phyloP scores from a whole-genome alignment of 2,329 filamentous ascomycete species.

The Neonectria neomacrospora region DNA sequence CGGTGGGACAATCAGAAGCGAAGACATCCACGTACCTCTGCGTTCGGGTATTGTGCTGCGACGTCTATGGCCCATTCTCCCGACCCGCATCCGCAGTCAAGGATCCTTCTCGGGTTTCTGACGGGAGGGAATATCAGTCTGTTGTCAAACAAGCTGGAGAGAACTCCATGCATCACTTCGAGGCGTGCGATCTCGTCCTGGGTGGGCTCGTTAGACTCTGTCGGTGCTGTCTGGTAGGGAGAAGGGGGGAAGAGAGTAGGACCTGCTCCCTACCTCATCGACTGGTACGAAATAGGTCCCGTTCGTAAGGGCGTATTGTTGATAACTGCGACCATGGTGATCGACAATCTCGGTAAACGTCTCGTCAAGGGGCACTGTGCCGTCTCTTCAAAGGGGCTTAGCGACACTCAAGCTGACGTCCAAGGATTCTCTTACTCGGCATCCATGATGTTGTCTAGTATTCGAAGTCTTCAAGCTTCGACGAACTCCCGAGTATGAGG shows the following conservation, averaged over 20 bases:
- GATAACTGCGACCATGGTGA: conserved; percentile 72
- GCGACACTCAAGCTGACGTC: conserved; percentile 26
- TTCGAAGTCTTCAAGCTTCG: conserved; percentile 19
- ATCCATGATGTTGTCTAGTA: conserved; percentile 42
- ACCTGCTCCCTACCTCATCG: conserved; percentile 69
- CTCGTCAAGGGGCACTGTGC: conserved; percentile 66
- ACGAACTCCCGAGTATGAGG: conserved; percentile 22
- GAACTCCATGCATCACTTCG: conserved; percentile 70
- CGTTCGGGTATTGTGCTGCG: conserved; percentile 70
- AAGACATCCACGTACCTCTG: conserved; percentile 63
- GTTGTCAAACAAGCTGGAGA: conserved; percentile 72
- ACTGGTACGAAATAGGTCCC: conserved; percentile 74
- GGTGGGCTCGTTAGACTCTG: conserved; percentile 24
- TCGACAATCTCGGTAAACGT: conserved; percentile 68
- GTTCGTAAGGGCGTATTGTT: conserved; percentile 73
- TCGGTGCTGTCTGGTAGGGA: conserved; percentile 11
- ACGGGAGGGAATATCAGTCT: conserved; percentile 78
- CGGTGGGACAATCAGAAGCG: not conserved
- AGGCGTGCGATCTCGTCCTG: conserved; percentile 76
- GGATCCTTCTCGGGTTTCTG: conserved; percentile 64
- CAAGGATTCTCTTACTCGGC: conserved; percentile 45
- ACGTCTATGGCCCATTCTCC: conserved; percentile 77
- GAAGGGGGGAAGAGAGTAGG: not conserved
- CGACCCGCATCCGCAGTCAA: conserved; percentile 80
- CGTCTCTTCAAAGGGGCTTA: conserved; percentile 54